phyloP scores from a whole-genome alignment of 2,329 filamentous ascomycete species.

The Fusarium pininemorale region DNA sequence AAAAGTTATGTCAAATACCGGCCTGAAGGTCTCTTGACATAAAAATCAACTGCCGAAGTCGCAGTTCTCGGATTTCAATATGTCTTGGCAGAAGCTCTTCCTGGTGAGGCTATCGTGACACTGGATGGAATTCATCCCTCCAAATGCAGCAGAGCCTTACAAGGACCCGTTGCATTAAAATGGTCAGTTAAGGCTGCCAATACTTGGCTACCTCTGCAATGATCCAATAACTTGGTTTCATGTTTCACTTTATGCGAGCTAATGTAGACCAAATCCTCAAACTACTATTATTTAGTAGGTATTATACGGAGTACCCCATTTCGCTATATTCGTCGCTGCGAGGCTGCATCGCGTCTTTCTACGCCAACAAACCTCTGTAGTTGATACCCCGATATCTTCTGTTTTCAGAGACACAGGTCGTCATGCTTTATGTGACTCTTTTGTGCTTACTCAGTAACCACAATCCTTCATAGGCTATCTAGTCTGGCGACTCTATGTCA shows the following conservation, averaged over 20 bases:
- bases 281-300: background rate
- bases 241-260: background rate
- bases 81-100: background rate
- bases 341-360: background rate
- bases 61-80: background rate
- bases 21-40: slow-evolving; percentile 4
- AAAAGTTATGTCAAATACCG: slow-evolving; percentile 7
- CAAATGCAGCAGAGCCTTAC: background rate
- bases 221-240: background rate
- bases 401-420: too few species aligned
- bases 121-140: background rate
- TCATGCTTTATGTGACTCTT: background rate
- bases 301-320: background rate
- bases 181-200: background rate
- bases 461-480: background rate
- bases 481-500: background rate
- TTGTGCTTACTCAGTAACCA: background rate
- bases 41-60: slow-evolving; percentile 4
- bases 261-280: background rate
- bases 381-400: background rate
- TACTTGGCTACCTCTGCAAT: background rate
- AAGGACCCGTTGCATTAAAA: background rate
- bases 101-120: background rate
- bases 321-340: background rate
- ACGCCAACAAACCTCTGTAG: background rate